Percentiles rank a stretch among this genome's conserved stretches.
Conservation (phyloP, 1,284 basidiomycete species). For the Gomphus bonarii region DNA sequence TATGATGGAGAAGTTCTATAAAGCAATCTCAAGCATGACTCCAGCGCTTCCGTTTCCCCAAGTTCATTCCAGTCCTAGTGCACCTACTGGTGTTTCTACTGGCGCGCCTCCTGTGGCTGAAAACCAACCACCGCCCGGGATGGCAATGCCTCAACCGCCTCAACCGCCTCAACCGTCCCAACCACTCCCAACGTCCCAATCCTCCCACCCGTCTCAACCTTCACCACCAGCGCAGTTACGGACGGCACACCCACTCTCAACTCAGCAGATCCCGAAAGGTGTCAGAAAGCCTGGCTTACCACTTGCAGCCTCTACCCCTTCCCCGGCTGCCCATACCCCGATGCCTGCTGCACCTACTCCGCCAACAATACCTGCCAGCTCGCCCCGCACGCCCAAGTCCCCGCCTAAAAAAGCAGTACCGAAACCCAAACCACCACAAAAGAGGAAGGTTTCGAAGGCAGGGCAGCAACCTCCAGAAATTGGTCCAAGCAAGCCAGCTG, state of each 20-base stretch:
- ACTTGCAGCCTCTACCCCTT: constrained; percentile 1
- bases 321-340: constrained; percentile 10
- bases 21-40: background rate
- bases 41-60: background rate
- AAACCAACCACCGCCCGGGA: background rate
- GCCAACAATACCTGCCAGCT: constrained; percentile 5
- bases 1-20: constrained; percentile 2
- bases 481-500: background rate
- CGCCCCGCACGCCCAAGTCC: constrained; percentile 10
- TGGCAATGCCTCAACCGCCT: background rate
- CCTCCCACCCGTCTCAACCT: background rate
- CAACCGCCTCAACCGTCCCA: background rate
- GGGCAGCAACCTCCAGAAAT: constrained; percentile 3
- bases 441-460: constrained; percentile 2
- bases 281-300: background rate
- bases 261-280: constrained; percentile 2
- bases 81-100: background rate
- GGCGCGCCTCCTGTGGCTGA: background rate
- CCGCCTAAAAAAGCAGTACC: constrained; percentile 9
- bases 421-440: constrained; percentile 2
- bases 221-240: background rate
- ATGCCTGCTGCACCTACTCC: constrained; percentile 3
- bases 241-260: background rate
- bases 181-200: background rate
- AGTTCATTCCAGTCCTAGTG: background rate